Base-by-base conservation (phyloP, 306 rosid species). In the Corylus avellana region DNA sequence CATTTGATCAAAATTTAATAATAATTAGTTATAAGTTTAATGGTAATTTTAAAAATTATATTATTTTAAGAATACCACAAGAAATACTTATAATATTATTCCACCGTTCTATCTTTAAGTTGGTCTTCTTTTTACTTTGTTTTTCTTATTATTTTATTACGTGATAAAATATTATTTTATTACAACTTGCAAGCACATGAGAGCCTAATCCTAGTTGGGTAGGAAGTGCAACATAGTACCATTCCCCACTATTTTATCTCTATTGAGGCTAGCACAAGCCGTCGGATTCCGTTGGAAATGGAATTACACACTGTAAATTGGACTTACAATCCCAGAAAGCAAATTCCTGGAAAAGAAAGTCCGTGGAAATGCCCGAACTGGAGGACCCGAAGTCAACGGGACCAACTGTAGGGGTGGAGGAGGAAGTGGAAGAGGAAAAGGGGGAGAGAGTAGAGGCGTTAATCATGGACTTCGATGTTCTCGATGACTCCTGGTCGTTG, bases 401-500 rank as follows among this genome's bases (percentile, higher is more conserved):
- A 8, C 57, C 44, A 50, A 76, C 48, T 2, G 81, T 74, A 47
- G 68, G 18, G 22, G 27, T 20, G 64, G 32, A 4, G 14, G 64
- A 58, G 27, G 7, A 25, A 4, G 66, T 25, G 37, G 39, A 59
- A 11, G 32, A 39, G 51, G 25, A 39, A 3, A 13, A 68, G 12
- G 25, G 11, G 29, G 29, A 14, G 14, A 18, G 14, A 35, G 7
- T 3, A 29, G 1, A 4, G 2, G 3, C 2, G 27, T 29, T 62
- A n/a, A 4, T 82, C 58, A 92, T 95, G 98, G 98, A 95, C 75
- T 90, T 90, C 75, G 98, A 95, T 83, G 97, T 92, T 80, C 81
- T 94, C 64, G 97, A 92, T 74, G 96, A 88, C 55, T 78, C 90
- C 13, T 95, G 98, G 98, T 90, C 96, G 4, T 84, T 84, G 79